Conservation (phyloP, 805 yeast genomes). For the Metschnikowia orientalis region DNA sequence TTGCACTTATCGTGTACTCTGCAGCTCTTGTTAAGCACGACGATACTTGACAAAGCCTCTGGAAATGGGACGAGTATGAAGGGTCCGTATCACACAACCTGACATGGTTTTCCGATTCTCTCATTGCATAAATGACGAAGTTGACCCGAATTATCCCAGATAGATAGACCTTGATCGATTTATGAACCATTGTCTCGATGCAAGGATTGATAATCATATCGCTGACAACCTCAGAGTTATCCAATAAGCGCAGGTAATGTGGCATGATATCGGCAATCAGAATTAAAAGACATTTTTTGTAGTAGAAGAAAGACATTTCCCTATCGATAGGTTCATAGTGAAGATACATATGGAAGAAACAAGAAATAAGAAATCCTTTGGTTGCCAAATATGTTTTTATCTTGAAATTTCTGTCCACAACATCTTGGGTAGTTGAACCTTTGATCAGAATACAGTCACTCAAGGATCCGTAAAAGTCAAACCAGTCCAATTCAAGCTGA, state of each 20-base stretch:
- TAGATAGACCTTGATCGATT: constrained; percentile 27
- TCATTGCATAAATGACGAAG: constrained; percentile 24
- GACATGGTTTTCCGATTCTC: constrained; percentile 21
- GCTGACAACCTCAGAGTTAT: constrained; percentile 16
- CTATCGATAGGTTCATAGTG: constrained; percentile 13
- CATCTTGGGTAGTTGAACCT: constrained; percentile 2
- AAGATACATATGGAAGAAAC: constrained; percentile 18
- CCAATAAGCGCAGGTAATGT: constrained; percentile 14
- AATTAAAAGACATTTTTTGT: constrained; percentile 14
- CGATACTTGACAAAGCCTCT: constrained; percentile 14
- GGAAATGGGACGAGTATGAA: constrained; percentile 10
- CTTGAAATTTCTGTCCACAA: constrained; percentile 14
- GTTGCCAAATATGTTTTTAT: constrained; percentile 16
- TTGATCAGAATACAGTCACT: constrained; percentile 7
- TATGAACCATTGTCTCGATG: constrained; percentile 24
- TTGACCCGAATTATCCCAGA: constrained; percentile 31
- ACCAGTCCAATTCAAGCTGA: constrained; percentile 12
- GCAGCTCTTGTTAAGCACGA: constrained; percentile 23
- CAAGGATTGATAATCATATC: constrained; percentile 24
- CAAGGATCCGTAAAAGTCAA: constrained; percentile 10
- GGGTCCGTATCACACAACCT: constrained; percentile 6
- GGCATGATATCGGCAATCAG: constrained; percentile 20
- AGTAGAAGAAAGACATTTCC: constrained; percentile 14
- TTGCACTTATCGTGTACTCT: constrained; percentile 16
- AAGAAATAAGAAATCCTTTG: constrained; percentile 15